Percentiles rank a stretch among this genome's conserved stretches.
These are phyloP conservation scores for Hypomontagnella monticulosa DNA, from an alignment of 495 filamentous ascomycete genomes.

Conservation along the genomic window DNA sequence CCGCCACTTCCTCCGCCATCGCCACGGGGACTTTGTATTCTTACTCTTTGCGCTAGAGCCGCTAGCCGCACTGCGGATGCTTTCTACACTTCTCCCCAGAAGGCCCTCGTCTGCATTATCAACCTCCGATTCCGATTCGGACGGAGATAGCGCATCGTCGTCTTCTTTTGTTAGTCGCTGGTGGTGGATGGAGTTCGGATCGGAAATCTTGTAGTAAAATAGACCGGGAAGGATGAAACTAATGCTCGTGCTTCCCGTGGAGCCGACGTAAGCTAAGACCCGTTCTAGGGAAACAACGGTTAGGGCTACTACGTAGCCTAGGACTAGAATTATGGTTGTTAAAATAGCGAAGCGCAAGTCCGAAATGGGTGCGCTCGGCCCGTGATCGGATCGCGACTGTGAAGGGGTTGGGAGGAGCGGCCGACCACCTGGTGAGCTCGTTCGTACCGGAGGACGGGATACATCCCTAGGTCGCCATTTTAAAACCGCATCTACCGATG, in stretches of 20 bases:
- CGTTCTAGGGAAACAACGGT: constrained; percentile 88
- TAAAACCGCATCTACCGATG: constrained; percentile 89
- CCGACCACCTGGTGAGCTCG: constrained; percentile 51
- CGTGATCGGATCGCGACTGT: constrained; percentile 50
- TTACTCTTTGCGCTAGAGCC: constrained; percentile 36
- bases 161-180: constrained; percentile 89
- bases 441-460: constrained; percentile 41
- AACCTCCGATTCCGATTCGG: constrained; percentile 58
- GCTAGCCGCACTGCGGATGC: constrained; percentile 56
- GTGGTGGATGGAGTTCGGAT: constrained; percentile 83
- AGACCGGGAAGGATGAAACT: constrained; percentile 95
- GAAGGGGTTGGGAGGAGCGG: constrained; percentile 52
- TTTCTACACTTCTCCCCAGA: constrained; percentile 58
- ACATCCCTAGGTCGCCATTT: constrained; percentile 79
- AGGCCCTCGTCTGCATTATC: constrained; percentile 55
- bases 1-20: constrained; percentile 53
- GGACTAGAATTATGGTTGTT: constrained; percentile 82
- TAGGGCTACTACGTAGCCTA: constrained; percentile 88
- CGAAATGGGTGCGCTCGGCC: constrained; percentile 67
- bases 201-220: constrained; percentile 98
- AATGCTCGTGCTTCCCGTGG: constrained; percentile 91
- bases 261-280: constrained; percentile 94
- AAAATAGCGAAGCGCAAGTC: constrained; percentile 90
- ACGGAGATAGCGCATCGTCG: constrained; percentile 68
- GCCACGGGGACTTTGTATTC: constrained; percentile 41